A percentile compares a stretch with the other conserved stretches of the same genome.
These are phyloP conservation scores for Poronia punctata DNA, from an alignment of 495 filamentous ascomycete species.

Conservation along the genomic window DNA sequence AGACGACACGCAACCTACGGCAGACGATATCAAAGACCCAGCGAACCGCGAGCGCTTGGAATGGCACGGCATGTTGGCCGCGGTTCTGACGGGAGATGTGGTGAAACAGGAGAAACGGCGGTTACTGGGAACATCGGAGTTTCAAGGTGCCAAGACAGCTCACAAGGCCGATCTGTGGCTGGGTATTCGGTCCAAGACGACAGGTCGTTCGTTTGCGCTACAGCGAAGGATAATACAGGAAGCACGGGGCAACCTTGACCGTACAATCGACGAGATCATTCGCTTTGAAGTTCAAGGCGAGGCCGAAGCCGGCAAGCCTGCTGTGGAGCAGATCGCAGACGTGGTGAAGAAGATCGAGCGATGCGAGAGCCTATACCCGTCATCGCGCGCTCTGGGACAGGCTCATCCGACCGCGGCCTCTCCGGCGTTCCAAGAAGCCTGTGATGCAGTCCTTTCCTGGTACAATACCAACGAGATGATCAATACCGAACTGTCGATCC, in stretches of 20 bases:
- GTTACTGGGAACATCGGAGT: conserved; percentile 74
- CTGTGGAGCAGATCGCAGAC: conserved; percentile 80
- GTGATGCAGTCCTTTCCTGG: conserved; percentile 86
- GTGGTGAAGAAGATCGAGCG: conserved; percentile 82
- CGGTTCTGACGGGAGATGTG: conserved; percentile 91
- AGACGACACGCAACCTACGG: conserved; percentile 77
- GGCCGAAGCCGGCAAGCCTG: conserved; percentile 80
- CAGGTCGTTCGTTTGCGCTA: conserved; percentile 72
- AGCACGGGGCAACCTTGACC: conserved; percentile 57
- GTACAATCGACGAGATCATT: conserved; percentile 75
- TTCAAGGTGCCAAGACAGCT: conserved; percentile 59
- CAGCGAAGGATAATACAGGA: conserved; percentile 83
- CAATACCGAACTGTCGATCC: conserved; percentile 82
- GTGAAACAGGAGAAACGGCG: conserved; percentile 97
- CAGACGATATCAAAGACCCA: conserved; percentile 82
- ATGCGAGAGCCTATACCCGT: conserved; percentile 77
- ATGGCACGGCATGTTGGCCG: conserved; percentile 97
- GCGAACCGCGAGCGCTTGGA: conserved; percentile 87
- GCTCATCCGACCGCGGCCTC: conserved; percentile 70
- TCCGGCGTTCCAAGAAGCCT: conserved; percentile 65
- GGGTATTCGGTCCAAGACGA: conserved; percentile 72
- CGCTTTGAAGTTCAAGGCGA: conserved; percentile 91
- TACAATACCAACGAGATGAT: conserved; percentile 97
- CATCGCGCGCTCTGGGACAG: conserved; percentile 59
- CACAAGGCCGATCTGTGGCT: conserved; percentile 85